Base-by-base conservation (phyloP, 768 basidiomycete species). In the Hemileccinum impolitum region DNA sequence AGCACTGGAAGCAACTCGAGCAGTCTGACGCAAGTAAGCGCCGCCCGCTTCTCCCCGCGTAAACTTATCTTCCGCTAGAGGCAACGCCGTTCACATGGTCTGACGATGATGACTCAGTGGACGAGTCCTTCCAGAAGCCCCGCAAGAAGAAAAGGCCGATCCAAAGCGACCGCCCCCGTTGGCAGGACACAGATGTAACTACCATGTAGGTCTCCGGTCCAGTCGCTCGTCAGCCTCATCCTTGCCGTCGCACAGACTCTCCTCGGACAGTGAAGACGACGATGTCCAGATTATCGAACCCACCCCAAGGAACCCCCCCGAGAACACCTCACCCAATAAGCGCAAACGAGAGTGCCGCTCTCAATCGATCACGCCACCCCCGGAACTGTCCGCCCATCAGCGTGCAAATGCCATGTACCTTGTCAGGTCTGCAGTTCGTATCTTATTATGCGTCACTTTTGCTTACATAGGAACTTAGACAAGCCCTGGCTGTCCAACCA, bases 281-380 rank as follows among this genome's bases (percentile, higher is more conserved):
- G 71, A 72, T 18, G 43, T 73, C 19, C 73, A 77, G 40, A 66
- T 72, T 13, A 47, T 78, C 17, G 72, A 78, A 21, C 55, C 62
- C 71, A 26, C 52, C 63, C 12, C 67, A 46, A 56, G 37, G 4
- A 40, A 42, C 4, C 34, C 58, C 13, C 18, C 30, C 12, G 47
- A 36, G 18, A 50, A 45, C 8, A 8, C 46, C 15, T 58, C 61
- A 2, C 71, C 72, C 46, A 68, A 69, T 25, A 77, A 76, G 52
- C 74, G 76, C 50, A 70, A 74, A 47, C 68, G 75, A 34, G 58
- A 69, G 39, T 83, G 80, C 61, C 81, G 82, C 34, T 89, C 86
- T 26, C 70, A 74, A 19, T 91, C 88, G 4, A 77, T 90, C 34
- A 91, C 88, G 0, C 88, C 89, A 2, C 88, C 88, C 5, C 89